These are phyloP conservation scores for Solanum corneliomulleri DNA, from an alignment of 257 asterid species.

Conservation along the genomic window DNA sequence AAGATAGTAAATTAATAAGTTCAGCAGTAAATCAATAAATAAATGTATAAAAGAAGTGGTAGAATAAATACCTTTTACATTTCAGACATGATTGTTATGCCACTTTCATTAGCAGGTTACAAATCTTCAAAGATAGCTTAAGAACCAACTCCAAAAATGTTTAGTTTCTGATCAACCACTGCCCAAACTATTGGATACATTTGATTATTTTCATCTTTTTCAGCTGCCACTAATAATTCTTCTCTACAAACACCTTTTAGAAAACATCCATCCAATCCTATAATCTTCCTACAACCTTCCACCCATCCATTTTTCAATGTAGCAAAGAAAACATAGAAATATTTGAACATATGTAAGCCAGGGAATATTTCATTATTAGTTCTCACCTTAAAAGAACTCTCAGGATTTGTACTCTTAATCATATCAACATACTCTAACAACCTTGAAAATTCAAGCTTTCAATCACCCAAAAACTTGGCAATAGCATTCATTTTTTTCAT, in stretches of 20 bases:
- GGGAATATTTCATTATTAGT: not conserved
- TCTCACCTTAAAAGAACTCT: not conserved
- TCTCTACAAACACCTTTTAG: no score
- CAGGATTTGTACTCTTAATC: not conserved
- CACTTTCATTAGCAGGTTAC: not conserved
- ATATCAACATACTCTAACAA: not conserved
- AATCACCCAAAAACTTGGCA: not conserved
- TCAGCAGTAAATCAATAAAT: no score
- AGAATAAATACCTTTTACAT: not conserved
- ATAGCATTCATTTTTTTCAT: no score
- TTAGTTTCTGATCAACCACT: not conserved
- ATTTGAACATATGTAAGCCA: not conserved
- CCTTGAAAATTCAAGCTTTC: not conserved
- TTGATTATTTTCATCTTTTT: no score
- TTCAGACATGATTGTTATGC: not conserved
- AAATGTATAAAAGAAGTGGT: no score
- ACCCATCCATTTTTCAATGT: not conserved
- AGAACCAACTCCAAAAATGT: not conserved
- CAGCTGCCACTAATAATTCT: not conserved
- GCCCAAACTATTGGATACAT: not conserved
- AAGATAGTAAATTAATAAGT: not conserved
- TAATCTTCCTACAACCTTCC: not conserved
- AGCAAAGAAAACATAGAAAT: no score
- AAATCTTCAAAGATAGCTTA: not conserved
- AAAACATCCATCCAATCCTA: not conserved